Evolutionary conservation across 805 yeast species (phyloP).

Genomic region (Yamadazyma scolyti): DNA sequence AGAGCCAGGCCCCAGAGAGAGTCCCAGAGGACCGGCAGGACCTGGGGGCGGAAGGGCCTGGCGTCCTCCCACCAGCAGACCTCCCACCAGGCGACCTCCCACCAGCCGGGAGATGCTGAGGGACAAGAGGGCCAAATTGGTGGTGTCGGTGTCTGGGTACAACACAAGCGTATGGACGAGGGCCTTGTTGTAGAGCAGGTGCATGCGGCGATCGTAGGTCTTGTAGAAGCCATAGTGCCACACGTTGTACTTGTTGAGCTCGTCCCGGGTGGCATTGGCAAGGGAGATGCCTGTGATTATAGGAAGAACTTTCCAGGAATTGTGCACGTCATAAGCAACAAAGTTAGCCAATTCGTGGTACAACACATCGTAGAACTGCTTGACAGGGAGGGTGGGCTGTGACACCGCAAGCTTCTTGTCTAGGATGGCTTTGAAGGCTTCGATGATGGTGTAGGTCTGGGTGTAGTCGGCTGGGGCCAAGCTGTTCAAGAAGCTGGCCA

Average conservation of each 20-base stretch:
- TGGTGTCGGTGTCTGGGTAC: too few relatives aligned
- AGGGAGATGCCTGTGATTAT: conserved; percentile 43
- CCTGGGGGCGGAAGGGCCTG: background rate
- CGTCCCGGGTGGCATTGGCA: conserved; percentile 31
- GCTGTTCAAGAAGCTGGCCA: conserved; percentile 42
- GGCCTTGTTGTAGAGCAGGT: too few relatives aligned
- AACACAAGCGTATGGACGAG: too few relatives aligned
- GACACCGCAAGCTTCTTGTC: conserved; percentile 45
- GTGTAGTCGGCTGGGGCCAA: conserved; percentile 18
- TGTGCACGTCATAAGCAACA: conserved; percentile 24
- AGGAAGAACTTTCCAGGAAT: conserved; percentile 47
- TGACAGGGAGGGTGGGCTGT: conserved; percentile 45
- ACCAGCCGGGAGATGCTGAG: too few relatives aligned
- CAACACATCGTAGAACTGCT: conserved; percentile 38
- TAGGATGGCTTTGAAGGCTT: conserved; percentile 44
- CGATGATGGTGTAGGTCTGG: conserved; percentile 38
- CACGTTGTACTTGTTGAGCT: too few relatives aligned
- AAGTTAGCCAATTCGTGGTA: conserved; percentile 31
- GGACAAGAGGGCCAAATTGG: too few relatives aligned
- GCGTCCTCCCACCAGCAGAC: background rate
- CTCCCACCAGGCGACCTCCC: background rate
- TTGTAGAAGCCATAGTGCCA: too few relatives aligned
- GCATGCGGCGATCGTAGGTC: too few relatives aligned
- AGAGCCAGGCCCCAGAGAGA: conserved; percentile 45
- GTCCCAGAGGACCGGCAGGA: conserved; percentile 44